These are phyloP conservation scores for Tuber indicum DNA, from an alignment of 495 filamentous ascomycete genomes.

Conservation along the genomic window DNA sequence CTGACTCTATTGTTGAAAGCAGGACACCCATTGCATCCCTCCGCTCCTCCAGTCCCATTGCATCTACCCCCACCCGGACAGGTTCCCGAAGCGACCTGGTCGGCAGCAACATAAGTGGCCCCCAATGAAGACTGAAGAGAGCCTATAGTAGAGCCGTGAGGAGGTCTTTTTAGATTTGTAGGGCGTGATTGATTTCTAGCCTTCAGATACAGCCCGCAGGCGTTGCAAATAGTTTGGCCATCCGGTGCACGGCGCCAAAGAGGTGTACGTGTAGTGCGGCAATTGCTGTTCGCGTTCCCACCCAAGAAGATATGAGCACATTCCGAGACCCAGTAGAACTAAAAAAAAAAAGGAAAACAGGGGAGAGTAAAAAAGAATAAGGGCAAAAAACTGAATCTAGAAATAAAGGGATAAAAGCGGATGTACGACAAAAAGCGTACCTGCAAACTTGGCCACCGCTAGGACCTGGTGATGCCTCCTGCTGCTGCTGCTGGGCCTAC, in stretches of 20 bases:
- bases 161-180: constrained; percentile 71
- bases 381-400: neutral
- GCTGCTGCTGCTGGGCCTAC: neutral
- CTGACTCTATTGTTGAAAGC: constrained; percentile 95
- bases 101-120: constrained; percentile 71
- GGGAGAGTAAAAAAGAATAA: neutral
- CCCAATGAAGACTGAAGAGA: constrained; percentile 48
- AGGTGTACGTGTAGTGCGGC: constrained; percentile 83
- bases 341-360: constrained; percentile 12
- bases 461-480: constrained; percentile 20
- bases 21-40: constrained; percentile 90
- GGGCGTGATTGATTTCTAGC: constrained; percentile 84
- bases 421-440: constrained; percentile 13
- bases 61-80: constrained; percentile 93
- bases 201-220: constrained; percentile 91
- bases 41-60: constrained; percentile 94
- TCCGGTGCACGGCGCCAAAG: constrained; percentile 91
- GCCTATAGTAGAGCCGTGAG: constrained; percentile 37
- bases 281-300: constrained; percentile 60
- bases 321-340: neutral
- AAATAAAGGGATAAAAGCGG: constrained; percentile 7
- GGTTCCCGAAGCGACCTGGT: constrained; percentile 67
- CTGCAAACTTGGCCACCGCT: constrained; percentile 33
- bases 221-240: constrained; percentile 94
- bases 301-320: constrained; percentile 10